Evolutionary conservation across 371 early-diverging fungal genomes (phyloP), one percentile per base, ranked within the genome.

Genomic region (Mucor irregularis): DNA sequence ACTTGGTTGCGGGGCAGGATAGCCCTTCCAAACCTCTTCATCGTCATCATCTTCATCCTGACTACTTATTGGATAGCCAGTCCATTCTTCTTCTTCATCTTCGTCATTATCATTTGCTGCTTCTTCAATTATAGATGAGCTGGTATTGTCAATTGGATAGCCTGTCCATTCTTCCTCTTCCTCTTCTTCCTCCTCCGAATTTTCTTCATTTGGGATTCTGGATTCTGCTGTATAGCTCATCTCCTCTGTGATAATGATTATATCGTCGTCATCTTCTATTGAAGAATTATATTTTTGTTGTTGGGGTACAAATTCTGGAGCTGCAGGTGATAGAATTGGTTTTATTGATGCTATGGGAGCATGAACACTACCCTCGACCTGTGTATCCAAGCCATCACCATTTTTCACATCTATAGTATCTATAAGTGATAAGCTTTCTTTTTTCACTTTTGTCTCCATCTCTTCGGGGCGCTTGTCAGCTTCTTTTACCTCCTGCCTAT

Each of bases 21-120:
- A 73, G 8, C 73, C 73, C 33, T 37, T 66, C 73, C 73, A 73
- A 6, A 68, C 50, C 19, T 70, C 71, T 0, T 64, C 64, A 8
- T 64, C 71, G 7, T 64, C 58, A 0, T 59, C 61, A 13, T 76
- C 76, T 19, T 56, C 50, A 11, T 58, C 53, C 24, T 26, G 28
- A 24, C 58, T 56, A 6, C 55, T 58, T 0, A 52, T 0, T 31
- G 63, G 57, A 26, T 43, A 53, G 9, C 63, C 56, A 24, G 45
- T 51, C 73, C 73, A 73, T 47, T 48, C 50, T 31, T 68, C 68
- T 3, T 61, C 56, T 9, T 61, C 66, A 1, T 64, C 64, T 24
- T 59, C 56, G 16, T 56, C 47, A 16, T 55, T 47, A 10, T 17
- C 30, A 29, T 22, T 29, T 1, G 4, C 24, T 19, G 5, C 21